Evolutionary conservation across 2,329 filamentous ascomycete species (phyloP), one percentile per base, ranked within the genome.

Genomic region (Cladosporium colombiae): DNA sequence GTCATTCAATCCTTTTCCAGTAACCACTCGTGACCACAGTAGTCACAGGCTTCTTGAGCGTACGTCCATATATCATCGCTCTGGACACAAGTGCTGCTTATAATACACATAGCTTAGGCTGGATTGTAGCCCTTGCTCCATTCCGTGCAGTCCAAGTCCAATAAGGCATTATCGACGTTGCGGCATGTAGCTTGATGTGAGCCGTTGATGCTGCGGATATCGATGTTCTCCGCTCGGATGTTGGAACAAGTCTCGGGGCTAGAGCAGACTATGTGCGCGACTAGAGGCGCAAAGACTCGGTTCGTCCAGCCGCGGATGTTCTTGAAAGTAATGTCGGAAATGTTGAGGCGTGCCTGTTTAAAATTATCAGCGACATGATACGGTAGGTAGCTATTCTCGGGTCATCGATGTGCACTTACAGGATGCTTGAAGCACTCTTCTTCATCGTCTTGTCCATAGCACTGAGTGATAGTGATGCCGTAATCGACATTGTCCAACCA

Each of bases 401-500:
- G 37, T 40, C 35, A n/a, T 40, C 4, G 1, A 6, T 40, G 25
- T 14, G 29, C 21, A 14, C 33, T 59, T n/a, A 60, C 57, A 14
- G 86, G 87, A 70, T 78, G 85, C 74, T 85, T 70, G 55, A 84
- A 82, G 77, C 87, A 89, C n/a, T 88, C 80, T 2, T 85, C 88
- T 59, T 84, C 72, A 71, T 89, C 88, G 67, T 80, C 84, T 76
- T 88, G 85, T 8, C 86, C 86, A 67, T 89, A 88, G 78, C 87
- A 89, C 73, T 89, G 87, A 21, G 86, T 86, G 55, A 89, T 79
- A 66, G 88, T 85, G 68, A 89, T 86, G 2, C 85, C 85, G 71
- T 86, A 88, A 72, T 90, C 88, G 67, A 89, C 87, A 67, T 89
- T 88, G 44, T 81, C 76, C 66, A 88, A 80, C 44, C 78, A 73